Base-by-base conservation (phyloP, 106 monocot species). In the Chionographis japonica region DNA sequence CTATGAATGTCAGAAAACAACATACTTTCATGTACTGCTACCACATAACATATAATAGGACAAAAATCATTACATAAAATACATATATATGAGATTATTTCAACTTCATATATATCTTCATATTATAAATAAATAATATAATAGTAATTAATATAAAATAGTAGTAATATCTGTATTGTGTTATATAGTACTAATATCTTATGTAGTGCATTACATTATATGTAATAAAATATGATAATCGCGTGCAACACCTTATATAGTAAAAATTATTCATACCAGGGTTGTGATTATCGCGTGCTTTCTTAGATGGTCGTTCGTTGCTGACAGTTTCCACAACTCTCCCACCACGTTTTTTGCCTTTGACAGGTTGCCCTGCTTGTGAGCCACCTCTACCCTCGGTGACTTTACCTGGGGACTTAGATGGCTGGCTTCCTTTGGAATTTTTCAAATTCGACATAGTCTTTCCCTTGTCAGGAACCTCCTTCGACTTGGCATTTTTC, bases 301-400 rank as follows among this genome's bases (percentile, higher is more conserved):
- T 85, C 60, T 80, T 85, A 66, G 70, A 50, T 51, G 74, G 50
- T 15, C 40, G 73, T n/a, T 58, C 38, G 37, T 52, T 72, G 37
- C 3, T 42, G 61, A n/a, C 38, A 60, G 17, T 50, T 14, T 74
- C 70, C 38, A 35, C 73, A 58, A 9, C 60, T 51, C 71, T 70
- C 53, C 77, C 54, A 53, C 63, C 67, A 72, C 11, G 66, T 50
- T 62, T 72, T 54, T 71, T 65, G 9, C 66, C 61, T 67, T 67
- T 71, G 15, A 12, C 36, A 68, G 61, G 38, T 51, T 53, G 41
- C 17, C 20, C 19, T 13, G 12, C 18, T 62, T 56, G 54, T 53
- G 41, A 13, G 41, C 14, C 58, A 14, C 18, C 57, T 53, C 63
- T 74, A n/a, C 46, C 52, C 27, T 63, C 53, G 12, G 35, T 54